Conservation (phyloP, 768 basidiomycete species). For the Ramaria sp. region DNA sequence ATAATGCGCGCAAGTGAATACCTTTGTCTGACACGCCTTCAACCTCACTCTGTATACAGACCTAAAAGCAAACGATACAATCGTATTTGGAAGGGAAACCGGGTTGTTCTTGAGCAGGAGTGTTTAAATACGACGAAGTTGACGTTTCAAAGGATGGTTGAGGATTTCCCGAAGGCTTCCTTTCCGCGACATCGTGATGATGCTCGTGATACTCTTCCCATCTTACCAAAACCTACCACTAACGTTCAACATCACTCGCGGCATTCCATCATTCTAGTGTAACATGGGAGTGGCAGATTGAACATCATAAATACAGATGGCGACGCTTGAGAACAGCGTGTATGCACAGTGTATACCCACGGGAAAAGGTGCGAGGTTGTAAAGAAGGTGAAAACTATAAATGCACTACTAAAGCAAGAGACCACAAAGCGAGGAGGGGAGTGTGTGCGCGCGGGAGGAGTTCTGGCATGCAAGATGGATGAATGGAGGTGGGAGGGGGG, state of each 20-base stretch:
- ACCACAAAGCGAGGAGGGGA: constrained; percentile 2
- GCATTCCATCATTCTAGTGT: constrained; percentile 19
- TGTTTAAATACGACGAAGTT: neutral
- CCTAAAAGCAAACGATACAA: neutral
- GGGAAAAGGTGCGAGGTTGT: neutral
- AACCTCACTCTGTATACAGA: too few relatives aligned
- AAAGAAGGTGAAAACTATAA: neutral
- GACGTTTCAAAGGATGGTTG: neutral
- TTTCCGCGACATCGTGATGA: neutral
- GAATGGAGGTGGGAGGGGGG: neutral
- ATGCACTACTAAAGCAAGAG: constrained; percentile 2
- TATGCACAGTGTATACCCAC: neutral
- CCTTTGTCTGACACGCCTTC: neutral
- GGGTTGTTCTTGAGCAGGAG: neutral
- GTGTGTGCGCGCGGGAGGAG: neutral
- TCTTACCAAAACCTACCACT: constrained; percentile 26
- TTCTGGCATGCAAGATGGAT: neutral
- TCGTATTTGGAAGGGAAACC: neutral
- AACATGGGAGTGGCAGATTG: neutral
- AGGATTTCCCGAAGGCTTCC: neutral
- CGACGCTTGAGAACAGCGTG: neutral
- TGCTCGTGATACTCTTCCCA: constrained; percentile 14
- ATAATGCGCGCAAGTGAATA: neutral
- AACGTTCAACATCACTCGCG: constrained; percentile 28
- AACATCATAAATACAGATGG: neutral